Base-by-base conservation (phyloP, 1,284 basidiomycete genomes). In the Ceratobasidium sp. region DNA sequence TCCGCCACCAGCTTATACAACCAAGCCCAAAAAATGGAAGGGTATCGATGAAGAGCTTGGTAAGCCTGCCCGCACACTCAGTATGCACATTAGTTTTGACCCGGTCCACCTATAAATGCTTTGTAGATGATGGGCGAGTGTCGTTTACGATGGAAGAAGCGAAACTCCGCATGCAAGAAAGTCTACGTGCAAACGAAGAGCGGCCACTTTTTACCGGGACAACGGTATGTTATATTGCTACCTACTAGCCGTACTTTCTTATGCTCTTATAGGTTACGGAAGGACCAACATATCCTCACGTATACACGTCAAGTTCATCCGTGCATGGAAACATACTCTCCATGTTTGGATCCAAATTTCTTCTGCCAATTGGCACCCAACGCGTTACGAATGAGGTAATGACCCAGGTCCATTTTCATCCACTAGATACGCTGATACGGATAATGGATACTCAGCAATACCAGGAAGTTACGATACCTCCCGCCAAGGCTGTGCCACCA, bases 401-500 rank as follows among this genome's bases (percentile, higher is more conserved):
- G 47, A 41, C 6, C 36, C 11, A 41, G 36, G 36, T 11, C 11
- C 36, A 41, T 41, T 59, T 64, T 15, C 11, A 29, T 22, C 17
- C 24, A 29, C 31, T 60, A 8, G 62, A 27, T 48, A 77, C 22
- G 19, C 24, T 63, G 15, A 74, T 24, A 11, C 17, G 8, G 73
- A 11, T 27, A 59, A 91, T 89, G 86, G 89, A 75, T 91, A 89
- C 54, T 0, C 74, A 85, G 80, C 82, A 82, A 31, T 87, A 82
- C 79, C 86, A 88, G 76, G 97, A 99, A 84, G 94, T 99, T 24
- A 88, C 90, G 33, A 88, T 99, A 44, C 98, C 98, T 1, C 96
- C 97, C 24, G 90, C 96, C 0, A 91, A 86, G 76, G 86, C 90
- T 0, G 87, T 98, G 0, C 96, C 97, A 1, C 91, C 93, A 41